Base-by-base conservation (phyloP, 345 rosid species). In the Salix viminalis region DNA sequence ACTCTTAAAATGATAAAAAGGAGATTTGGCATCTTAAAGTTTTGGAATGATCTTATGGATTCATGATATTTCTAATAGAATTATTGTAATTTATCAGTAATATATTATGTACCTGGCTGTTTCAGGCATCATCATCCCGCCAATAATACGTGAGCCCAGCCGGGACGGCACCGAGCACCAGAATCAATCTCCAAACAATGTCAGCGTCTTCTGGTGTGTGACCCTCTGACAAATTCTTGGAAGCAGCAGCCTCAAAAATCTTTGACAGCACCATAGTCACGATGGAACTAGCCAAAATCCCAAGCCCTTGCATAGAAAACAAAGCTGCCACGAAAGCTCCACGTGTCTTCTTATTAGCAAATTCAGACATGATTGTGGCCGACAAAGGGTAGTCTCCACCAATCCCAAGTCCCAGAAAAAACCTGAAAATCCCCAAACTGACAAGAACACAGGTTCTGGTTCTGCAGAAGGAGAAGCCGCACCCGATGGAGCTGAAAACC, bases 61-160 rank as follows among this genome's bases (percentile, higher is more conserved):
- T 42, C 46, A 42, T 42, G 44, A 41, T 41, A 41, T 9, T 9
- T 41, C n/a, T 0, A 41, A 41, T 1, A 41, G 44, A 41, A 41
- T 41, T 41, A 41, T 41, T 41, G 44, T 42, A 42, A 42, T 42
- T 11, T 42, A 42, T 42, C 9, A 7, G 2, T 0, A 54, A 54
- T 19, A 19, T 19, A 12, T 44, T 13, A 11, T 21, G 61, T 84
- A 92, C 91, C 94, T 86, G 62, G 97, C 94, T 24, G 97, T 89
- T 89, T 92, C 97, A 2, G 97, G 97, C 97, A 92, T 92, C 77
- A 81, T 81, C 94, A 92, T 90, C 24, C 24, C 97, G 88, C 93
- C 92, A 92, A 42, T 90, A 92, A 52, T 75, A 92, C 6, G 97
- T 92, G 34, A 92, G 74, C n/a, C 88, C 94, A 9, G 97, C 94